Percentiles rank a stretch among this genome's conserved stretches.
Evolutionary conservation across 352 stramenopile species (phyloP).

Genomic region (Phytophthora multivora): DNA sequence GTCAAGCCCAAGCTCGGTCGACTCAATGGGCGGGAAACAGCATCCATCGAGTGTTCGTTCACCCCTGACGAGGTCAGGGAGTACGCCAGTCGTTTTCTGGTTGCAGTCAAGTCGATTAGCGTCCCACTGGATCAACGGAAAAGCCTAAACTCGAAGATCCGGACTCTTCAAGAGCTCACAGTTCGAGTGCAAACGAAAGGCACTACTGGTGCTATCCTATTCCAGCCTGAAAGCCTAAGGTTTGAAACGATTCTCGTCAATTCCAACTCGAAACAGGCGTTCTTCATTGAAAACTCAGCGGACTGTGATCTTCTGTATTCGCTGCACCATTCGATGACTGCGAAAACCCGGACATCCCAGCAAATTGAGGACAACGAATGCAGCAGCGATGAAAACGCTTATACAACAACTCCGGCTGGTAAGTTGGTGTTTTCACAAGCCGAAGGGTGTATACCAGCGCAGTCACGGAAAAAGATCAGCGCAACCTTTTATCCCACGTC

Average conservation of each 20-base stretch:
- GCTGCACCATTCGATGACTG: slow-evolving; percentile 49
- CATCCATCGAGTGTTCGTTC: slow-evolving; percentile 74
- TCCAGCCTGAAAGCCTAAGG: slow-evolving; percentile 66
- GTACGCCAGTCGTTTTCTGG: slow-evolving; percentile 74
- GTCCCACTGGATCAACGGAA: slow-evolving; percentile 37
- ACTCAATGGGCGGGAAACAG: slow-evolving; percentile 83
- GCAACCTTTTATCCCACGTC: slow-evolving; percentile 76
- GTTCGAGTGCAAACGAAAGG: slow-evolving; percentile 76
- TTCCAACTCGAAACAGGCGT: slow-evolving; percentile 59
- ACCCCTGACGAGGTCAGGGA: slow-evolving; percentile 72
- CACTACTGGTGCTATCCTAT: slow-evolving; percentile 75
- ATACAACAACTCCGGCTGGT: slow-evolving; percentile 3
- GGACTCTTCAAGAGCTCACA: slow-evolving; percentile 64
- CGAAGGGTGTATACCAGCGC: slow-evolving; percentile 68
- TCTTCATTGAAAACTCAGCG: slow-evolving; percentile 77
- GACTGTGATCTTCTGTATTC: slow-evolving; percentile 80
- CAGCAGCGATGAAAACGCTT: slow-evolving; percentile 6
- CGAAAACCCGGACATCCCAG: slow-evolving; percentile 8
- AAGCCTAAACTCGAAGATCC: slow-evolving; percentile 31
- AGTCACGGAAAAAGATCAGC: slow-evolving; percentile 76
- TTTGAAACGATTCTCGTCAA: slow-evolving; percentile 90
- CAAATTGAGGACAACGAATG: slow-evolving; percentile 2
- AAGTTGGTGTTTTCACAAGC: slow-evolving; percentile 65
- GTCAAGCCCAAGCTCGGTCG: slow-evolving; percentile 72
- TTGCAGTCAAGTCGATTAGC: slow-evolving; percentile 77